A percentile compares a stretch with the other conserved stretches of the same genome.
Evolutionary conservation across 202 grass and related monocot species (phyloP).

Genomic region (Digitaria exilis): DNA sequence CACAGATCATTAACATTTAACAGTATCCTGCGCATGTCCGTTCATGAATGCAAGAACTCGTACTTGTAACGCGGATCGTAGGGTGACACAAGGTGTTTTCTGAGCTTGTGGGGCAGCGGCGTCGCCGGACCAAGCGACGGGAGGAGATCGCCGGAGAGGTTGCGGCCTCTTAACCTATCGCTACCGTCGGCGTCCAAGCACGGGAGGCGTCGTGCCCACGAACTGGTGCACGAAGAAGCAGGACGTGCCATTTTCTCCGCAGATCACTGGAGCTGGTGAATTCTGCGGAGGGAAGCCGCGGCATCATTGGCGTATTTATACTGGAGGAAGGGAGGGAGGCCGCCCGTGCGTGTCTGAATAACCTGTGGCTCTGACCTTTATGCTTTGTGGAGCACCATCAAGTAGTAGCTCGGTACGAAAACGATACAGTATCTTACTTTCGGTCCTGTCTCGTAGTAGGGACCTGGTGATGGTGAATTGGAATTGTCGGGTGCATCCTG

Average conservation of each 20-base stretch:
- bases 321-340: not conserved
- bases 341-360: not conserved
- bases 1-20: not conserved
- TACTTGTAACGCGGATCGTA: conserved; percentile 62
- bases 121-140: conserved; percentile 50
- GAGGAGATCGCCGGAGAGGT: conserved; percentile 42
- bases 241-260: conserved; percentile 31
- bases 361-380: no score
- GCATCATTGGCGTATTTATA: conserved; percentile 52
- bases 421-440: conserved; percentile 32
- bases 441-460: conserved; percentile 46
- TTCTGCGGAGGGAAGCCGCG: conserved; percentile 30
- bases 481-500: conserved; percentile 37
- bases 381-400: not conserved
- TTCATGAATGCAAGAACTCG: not conserved
- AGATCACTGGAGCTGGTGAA: no score
- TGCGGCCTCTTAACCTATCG: not conserved
- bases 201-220: conserved; percentile 28
- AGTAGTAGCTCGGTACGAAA: not conserved
- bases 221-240: not conserved
- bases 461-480: conserved; percentile 43
- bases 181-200: conserved; percentile 25
- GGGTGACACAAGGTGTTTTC: conserved; percentile 51
- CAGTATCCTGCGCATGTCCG: not conserved
- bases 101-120: conserved; percentile 30